These are phyloP conservation scores for Linnemannia schmuckeri DNA, from an alignment of 192 early-diverging fungal species.

Conservation along the genomic window DNA sequence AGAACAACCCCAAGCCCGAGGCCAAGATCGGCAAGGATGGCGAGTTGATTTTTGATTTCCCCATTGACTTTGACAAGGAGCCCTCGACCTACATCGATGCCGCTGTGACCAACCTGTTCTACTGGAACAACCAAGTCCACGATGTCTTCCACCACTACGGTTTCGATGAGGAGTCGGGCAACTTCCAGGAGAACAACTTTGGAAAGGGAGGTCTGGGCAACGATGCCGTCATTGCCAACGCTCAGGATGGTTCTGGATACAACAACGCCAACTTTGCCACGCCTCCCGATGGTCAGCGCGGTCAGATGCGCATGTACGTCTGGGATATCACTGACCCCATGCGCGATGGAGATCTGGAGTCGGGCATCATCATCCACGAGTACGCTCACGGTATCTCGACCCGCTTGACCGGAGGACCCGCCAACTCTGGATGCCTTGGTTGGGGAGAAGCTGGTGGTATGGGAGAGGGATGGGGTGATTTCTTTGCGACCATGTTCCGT, in stretches of 20 bases:
- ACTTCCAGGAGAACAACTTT: conserved; percentile 94
- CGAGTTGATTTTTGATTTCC: conserved; percentile 80
- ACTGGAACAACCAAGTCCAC: conserved; percentile 92
- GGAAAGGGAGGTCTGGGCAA: conserved; percentile 80
- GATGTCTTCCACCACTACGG: conserved; percentile 92
- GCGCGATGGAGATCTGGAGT: conserved; percentile 92
- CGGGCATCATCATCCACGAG: conserved; percentile 95
- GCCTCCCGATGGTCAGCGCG: conserved; percentile 91
- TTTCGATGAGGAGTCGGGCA: conserved; percentile 91
- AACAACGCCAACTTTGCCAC: conserved; percentile 98
- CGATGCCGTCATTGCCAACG: conserved; percentile 93
- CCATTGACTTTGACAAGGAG: conserved; percentile 71
- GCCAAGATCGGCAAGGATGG: conserved; percentile 60
- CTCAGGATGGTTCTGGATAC: conserved; percentile 91
- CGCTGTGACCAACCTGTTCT: conserved; percentile 90
- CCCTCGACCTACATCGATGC: conserved; percentile 83
- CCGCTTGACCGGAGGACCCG: conserved; percentile 91
- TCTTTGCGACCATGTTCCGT: conserved; percentile 86
- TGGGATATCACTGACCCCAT: conserved; percentile 83
- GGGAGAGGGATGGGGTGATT: conserved; percentile 98
- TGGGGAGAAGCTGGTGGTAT: conserved; percentile 92
- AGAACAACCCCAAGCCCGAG: conserved; percentile 81
- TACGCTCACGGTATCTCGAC: conserved; percentile 94
- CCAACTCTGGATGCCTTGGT: conserved; percentile 89
- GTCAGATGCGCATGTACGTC: conserved; percentile 95